Percentiles rank a stretch among this genome's conserved stretches.
Evolutionary conservation across 1,284 basidiomycete species (phyloP).

Genomic region (Ustilago bromivora): DNA sequence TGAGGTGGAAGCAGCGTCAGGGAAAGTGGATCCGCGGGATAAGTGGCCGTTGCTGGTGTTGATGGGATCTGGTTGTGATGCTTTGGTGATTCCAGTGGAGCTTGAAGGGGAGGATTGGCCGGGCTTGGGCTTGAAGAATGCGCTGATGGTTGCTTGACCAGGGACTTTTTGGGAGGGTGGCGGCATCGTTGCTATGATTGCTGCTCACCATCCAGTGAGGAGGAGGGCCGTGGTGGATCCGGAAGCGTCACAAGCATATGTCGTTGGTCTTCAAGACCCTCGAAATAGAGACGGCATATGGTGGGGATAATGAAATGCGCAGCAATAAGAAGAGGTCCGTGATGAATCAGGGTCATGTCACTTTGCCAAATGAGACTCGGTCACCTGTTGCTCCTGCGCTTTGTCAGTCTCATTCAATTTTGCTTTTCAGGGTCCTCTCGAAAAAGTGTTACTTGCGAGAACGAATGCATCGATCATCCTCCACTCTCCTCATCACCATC

Average conservation of each 20-base stretch:
- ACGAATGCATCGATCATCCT: slow-evolving; percentile 26
- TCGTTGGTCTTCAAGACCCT: not conserved
- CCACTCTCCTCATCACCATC: slow-evolving; percentile 1
- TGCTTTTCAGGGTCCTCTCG: slow-evolving; percentile 26
- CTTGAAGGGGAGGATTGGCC: not conserved
- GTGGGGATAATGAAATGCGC: slow-evolving; percentile 5
- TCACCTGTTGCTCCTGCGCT: too few species aligned
- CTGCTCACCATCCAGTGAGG: slow-evolving; percentile 3
- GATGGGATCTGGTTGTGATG: slow-evolving; percentile 42
- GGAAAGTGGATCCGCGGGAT: slow-evolving; percentile 8
- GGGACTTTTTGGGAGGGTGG: slow-evolving; percentile 29
- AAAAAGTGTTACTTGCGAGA: slow-evolving; percentile 27
- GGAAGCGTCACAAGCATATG: not conserved
- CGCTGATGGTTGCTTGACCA: slow-evolving; percentile 50
- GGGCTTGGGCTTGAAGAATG: slow-evolving; percentile 53
- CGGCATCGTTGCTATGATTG: slow-evolving; percentile 14
- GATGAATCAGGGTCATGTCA: slow-evolving; percentile 18
- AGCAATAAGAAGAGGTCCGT: slow-evolving; percentile 3
- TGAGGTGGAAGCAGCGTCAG: slow-evolving; percentile 19
- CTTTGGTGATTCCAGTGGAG: slow-evolving; percentile 8
- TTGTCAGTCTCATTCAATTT: slow-evolving; percentile 27
- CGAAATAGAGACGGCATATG: not conserved
- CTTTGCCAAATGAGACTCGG: slow-evolving; percentile 18
- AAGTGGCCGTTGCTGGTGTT: slow-evolving; percentile 7
- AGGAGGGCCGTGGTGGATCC: not conserved